Evolutionary conservation across 371 early-diverging fungal genomes (phyloP), one percentile per base, ranked within the genome.

Genomic region (Sporodiniella umbellata): DNA sequence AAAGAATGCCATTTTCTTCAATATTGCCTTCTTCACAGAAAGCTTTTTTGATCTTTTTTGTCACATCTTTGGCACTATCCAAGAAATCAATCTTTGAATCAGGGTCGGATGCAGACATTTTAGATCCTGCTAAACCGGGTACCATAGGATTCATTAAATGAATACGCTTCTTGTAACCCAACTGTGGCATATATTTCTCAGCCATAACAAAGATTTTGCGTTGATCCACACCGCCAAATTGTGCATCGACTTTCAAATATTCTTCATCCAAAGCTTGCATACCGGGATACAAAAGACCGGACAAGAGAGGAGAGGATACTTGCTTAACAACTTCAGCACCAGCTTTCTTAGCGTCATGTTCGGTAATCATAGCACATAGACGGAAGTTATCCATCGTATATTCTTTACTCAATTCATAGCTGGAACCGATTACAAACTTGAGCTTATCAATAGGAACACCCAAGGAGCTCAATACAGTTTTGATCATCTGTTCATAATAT

Each of bases 111-210:
- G 99, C 83, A 53, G 90, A 90, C 99, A 99, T 99, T 75, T 99
- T 99, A 53, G 88, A 79, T 2, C 99, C 98, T 24, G 90, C 81
- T 45, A 99, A 82, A 18, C 99, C 99, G 25, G 98, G 96, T 0
- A 99, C 93, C 99, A 99, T 99, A n/a, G 88, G 82, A 80, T 99
- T 99, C 99, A 99, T 99, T 62, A 99, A 79, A 65, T 99, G 99
- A 17, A 93, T 80, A 46, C 99, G 90, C 80, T 99, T 99, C 73
- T 91, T 87, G 83, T 98, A 99, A 33, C 99, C 99, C 25, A 99
- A 75, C 33, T 78, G 75, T 22, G 99, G 99, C 62, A 99, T 64
- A 80, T 93, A 94, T 73, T 97, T 96, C 70, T 94, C 96, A 33
- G 99, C 99, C 75, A 94, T 88, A 2, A 91, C 90, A 67, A 99